Evolutionary conservation across 257 asterid genomes (phyloP).

Genomic region (Ophiorrhiza pumila): DNA sequence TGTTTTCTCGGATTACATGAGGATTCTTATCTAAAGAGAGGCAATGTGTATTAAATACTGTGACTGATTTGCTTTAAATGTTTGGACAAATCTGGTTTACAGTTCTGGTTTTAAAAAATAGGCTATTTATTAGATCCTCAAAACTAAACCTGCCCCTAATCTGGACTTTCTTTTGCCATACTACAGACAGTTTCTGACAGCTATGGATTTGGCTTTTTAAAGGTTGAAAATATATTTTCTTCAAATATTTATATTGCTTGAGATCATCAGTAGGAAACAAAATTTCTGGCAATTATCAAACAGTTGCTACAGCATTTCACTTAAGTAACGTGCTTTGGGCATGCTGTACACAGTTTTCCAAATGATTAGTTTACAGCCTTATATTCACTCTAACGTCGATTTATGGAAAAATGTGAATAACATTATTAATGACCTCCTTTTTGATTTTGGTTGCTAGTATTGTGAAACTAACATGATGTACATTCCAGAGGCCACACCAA

Average conservation of each 20-base stretch:
- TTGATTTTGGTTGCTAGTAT: not conserved
- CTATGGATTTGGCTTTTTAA: not conserved
- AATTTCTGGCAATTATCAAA: not conserved
- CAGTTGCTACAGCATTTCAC: not conserved
- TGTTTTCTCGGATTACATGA: not conserved
- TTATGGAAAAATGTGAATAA: not conserved
- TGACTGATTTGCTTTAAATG: not conserved
- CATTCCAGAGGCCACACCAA: slow-evolving; percentile 88
- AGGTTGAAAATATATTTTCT: not conserved
- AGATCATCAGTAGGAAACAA: not conserved
- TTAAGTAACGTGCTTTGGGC: not conserved
- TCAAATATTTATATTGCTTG: not conserved
- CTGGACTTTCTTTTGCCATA: not conserved
- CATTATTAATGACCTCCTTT: not conserved
- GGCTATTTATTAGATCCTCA: not conserved
- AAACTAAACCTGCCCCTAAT: not conserved
- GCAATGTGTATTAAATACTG: not conserved
- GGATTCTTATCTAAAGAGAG: not conserved
- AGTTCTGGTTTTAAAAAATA: not conserved
- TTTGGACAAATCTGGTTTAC: not conserved
- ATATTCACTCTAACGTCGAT: not conserved
- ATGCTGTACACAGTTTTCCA: not conserved
- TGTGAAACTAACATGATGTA: slow-evolving; percentile 11
- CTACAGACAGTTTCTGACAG: not conserved
- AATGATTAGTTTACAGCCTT: too few species aligned